Evolutionary conservation across 2,329 filamentous ascomycete species (phyloP).

Genomic region (Coniochaeta prunicola): DNA sequence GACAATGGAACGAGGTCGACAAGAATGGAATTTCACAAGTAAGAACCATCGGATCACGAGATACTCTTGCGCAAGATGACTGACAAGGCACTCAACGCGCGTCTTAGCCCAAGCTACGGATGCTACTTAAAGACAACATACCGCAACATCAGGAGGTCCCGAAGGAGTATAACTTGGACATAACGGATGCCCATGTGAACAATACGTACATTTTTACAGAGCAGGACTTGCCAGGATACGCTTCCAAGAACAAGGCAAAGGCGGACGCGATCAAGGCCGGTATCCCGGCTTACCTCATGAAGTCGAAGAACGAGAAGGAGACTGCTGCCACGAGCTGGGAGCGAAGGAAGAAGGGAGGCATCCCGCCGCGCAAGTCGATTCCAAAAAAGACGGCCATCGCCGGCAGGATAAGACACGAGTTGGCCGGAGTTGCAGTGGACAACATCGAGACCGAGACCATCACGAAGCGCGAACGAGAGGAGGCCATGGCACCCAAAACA

Average conservation of each 20-base stretch:
- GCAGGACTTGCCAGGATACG: slow-evolving; percentile 79
- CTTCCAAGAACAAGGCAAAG: slow-evolving; percentile 47
- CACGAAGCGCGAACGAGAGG: slow-evolving; percentile 48
- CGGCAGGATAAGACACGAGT: slow-evolving; percentile 67
- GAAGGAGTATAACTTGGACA: slow-evolving; percentile 79
- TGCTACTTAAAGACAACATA: slow-evolving; percentile 60
- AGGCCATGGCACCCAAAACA: slow-evolving; percentile 55
- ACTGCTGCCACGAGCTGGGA: slow-evolving; percentile 15
- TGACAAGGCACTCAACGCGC: not conserved
- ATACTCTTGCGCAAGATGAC: slow-evolving; percentile 10
- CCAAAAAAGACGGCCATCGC: slow-evolving; percentile 71
- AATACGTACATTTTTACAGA: slow-evolving; percentile 94
- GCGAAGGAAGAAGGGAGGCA: slow-evolving; percentile 41
- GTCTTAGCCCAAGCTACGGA: slow-evolving; percentile 38
- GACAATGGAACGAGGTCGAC: slow-evolving; percentile 48
- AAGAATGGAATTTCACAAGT: slow-evolving; percentile 42
- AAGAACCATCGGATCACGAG: not conserved
- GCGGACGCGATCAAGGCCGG: slow-evolving; percentile 50
- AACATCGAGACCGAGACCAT: slow-evolving; percentile 62
- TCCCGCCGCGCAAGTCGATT: slow-evolving; percentile 62
- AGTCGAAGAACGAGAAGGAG: slow-evolving; percentile 29
- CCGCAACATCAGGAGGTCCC: slow-evolving; percentile 68
- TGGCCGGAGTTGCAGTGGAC: slow-evolving; percentile 65
- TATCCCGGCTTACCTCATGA: slow-evolving; percentile 50
- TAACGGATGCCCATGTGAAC: slow-evolving; percentile 56